A percentile compares a stretch with the other conserved stretches of the same genome.
Evolutionary conservation across 2,329 filamentous ascomycete genomes (phyloP).

Genomic region (Metarhizium humberi): DNA sequence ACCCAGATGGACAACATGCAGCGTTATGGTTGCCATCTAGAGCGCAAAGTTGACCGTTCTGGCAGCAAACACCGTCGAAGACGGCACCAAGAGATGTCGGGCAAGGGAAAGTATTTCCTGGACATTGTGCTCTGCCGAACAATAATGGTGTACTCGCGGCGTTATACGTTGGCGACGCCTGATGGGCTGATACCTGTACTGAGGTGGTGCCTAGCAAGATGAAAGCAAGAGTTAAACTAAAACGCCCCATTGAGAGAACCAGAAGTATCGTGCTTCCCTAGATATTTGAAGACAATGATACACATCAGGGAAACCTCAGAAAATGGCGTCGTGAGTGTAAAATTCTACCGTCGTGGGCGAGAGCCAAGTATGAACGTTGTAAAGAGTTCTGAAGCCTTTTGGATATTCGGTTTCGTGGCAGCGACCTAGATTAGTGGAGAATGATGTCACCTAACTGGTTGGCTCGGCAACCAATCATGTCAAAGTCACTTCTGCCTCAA

Average conservation of each 20-base stretch:
- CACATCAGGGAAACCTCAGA: no score
- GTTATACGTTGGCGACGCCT: slow-evolving; percentile 9
- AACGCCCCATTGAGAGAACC: background rate
- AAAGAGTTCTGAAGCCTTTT: background rate
- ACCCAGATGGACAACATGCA: slow-evolving; percentile 46
- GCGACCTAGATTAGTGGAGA: background rate
- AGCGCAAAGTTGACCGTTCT: slow-evolving; percentile 39
- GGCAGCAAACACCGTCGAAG: slow-evolving; percentile 42
- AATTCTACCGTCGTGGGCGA: background rate
- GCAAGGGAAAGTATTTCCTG: slow-evolving; percentile 41
- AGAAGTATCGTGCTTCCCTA: background rate
- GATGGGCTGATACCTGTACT: background rate
- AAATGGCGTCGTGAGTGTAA: background rate
- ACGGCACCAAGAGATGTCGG: slow-evolving; percentile 32
- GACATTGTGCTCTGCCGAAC: slow-evolving; percentile 28
- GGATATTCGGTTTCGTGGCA: background rate
- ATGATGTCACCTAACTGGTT: background rate
- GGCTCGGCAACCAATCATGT: slow-evolving; percentile 17
- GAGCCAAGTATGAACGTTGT: background rate
- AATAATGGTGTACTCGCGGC: slow-evolving; percentile 13
- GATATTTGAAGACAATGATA: background rate
- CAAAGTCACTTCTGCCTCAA: background rate
- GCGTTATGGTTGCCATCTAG: slow-evolving; percentile 38
- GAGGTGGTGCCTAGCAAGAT: background rate
- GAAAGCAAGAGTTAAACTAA: background rate